phyloP scores from a whole-genome alignment of 805 yeast species.

The Metschnikowia matae region DNA sequence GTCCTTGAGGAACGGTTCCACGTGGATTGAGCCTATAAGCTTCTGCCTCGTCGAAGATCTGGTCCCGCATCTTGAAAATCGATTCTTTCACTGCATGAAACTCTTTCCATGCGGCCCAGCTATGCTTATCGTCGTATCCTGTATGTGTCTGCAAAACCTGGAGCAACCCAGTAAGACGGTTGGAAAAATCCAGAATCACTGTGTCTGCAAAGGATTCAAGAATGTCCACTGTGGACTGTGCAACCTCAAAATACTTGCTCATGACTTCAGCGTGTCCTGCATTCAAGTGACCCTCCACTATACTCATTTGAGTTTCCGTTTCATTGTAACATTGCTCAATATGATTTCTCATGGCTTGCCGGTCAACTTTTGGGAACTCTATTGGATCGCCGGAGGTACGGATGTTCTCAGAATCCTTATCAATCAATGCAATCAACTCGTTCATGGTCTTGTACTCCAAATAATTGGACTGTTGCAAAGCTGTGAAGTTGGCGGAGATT shows the following conservation, averaged over 20 bases:
- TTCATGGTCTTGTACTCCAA: slow-evolving; percentile 29
- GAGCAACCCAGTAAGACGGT: slow-evolving; percentile 49
- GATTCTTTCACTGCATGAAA: slow-evolving; percentile 54
- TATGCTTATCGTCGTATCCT: slow-evolving; percentile 17
- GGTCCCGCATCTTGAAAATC: slow-evolving; percentile 53
- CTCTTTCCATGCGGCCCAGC: slow-evolving; percentile 42
- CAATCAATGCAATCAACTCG: slow-evolving; percentile 26
- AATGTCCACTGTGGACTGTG: slow-evolving; percentile 53
- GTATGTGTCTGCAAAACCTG: slow-evolving; percentile 20
- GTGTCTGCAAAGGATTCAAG: slow-evolving; percentile 73
- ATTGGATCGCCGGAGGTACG: slow-evolving; percentile 17
- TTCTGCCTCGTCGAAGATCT: slow-evolving; percentile 33
- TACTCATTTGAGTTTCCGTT: slow-evolving; percentile 19
- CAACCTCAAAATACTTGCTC: slow-evolving; percentile 26
- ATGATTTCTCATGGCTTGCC: slow-evolving; percentile 36
- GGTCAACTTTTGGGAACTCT: slow-evolving; percentile 15
- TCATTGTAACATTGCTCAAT: slow-evolving; percentile 24
- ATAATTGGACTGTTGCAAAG: slow-evolving; percentile 27
- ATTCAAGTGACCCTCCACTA: slow-evolving; percentile 25
- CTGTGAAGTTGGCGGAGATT: slow-evolving; percentile 25
- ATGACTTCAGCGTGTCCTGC: slow-evolving; percentile 26
- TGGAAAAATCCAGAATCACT: slow-evolving; percentile 60
- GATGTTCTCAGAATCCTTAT: slow-evolving; percentile 32
- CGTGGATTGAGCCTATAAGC: slow-evolving; percentile 19
- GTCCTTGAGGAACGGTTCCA: slow-evolving; percentile 32